Conservation (phyloP, 169 alveolate genomes). For the Cryptosporidium tyzzeri region DNA sequence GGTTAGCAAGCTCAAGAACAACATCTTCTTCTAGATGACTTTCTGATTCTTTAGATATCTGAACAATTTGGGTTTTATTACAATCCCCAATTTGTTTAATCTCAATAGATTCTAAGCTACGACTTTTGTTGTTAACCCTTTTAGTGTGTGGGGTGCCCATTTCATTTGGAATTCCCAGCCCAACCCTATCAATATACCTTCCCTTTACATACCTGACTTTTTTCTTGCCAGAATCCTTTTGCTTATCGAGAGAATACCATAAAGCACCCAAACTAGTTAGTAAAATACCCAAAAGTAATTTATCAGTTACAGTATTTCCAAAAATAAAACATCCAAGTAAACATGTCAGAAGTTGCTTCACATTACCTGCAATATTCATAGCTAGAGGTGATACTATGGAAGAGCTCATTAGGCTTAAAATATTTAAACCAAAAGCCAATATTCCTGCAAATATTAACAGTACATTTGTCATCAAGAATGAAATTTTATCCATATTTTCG, state of each 20-base stretch:
- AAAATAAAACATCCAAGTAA: constrained; percentile 38
- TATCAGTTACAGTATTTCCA: constrained; percentile 43
- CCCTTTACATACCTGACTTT: constrained; percentile 30
- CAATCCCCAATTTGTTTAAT: neutral
- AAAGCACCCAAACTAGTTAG: constrained; percentile 63
- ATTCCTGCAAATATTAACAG: constrained; percentile 34
- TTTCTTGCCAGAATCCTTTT: constrained; percentile 14
- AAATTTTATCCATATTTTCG: neutral
- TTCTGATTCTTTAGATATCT: neutral
- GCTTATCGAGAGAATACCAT: constrained; percentile 56
- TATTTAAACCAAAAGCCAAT: constrained; percentile 48
- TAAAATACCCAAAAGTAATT: constrained; percentile 47
- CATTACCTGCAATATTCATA: constrained; percentile 77
- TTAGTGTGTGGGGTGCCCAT: neutral
- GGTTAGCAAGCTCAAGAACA: neutral
- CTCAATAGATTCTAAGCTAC: neutral
- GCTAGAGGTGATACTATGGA: constrained; percentile 59
- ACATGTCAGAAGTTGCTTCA: constrained; percentile 71
- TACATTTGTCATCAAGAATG: neutral
- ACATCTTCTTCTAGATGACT: neutral
- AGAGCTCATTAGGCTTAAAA: constrained; percentile 46
- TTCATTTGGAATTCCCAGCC: neutral
- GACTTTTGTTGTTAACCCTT: neutral
- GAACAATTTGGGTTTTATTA: neutral
- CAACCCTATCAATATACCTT: constrained; percentile 50